phyloP scores from a whole-genome alignment of 2,329 filamentous ascomycete genomes.

The Dryadomyces quercus-mongolicae region DNA sequence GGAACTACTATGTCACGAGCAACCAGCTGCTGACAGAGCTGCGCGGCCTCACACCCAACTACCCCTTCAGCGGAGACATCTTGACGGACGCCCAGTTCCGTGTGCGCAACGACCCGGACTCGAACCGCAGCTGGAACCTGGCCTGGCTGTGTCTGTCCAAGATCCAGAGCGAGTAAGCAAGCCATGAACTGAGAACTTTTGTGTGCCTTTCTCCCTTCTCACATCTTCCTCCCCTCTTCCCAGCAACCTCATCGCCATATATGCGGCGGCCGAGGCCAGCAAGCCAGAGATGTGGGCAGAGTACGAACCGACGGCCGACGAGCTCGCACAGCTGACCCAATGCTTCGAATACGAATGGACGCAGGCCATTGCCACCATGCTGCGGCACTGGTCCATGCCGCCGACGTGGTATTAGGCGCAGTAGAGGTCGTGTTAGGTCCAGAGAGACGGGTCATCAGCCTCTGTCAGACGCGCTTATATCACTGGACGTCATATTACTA shows the following conservation, averaged over 20 bases:
- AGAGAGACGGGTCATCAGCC: no score
- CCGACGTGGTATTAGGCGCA: constrained; percentile 31
- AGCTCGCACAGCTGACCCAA: constrained; percentile 44
- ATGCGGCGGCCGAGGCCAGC: constrained; percentile 47
- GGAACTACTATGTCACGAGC: constrained; percentile 59
- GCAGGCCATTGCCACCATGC: constrained; percentile 50
- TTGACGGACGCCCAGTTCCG: constrained; percentile 52
- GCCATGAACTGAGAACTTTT: no score
- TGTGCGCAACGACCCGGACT: constrained; percentile 51
- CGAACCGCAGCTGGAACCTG: constrained; percentile 63
- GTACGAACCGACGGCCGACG: constrained; percentile 38
- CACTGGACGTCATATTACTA: no score
- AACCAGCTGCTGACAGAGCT: constrained; percentile 59
- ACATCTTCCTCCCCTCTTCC: constrained; percentile 2
- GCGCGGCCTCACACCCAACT: constrained; percentile 53
- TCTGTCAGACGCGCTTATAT: no score
- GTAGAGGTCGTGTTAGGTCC: neutral
- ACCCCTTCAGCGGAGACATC: constrained; percentile 54
- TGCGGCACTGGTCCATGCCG: constrained; percentile 53
- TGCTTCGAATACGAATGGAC: constrained; percentile 59
- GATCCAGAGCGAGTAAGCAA: constrained; percentile 54
- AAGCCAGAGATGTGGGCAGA: constrained; percentile 61
- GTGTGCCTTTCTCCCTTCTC: constrained; percentile 7
- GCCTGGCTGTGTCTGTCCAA: constrained; percentile 61
- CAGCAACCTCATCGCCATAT: constrained; percentile 47